These are phyloP conservation scores for Pyrrhoderma noxium DNA, from an alignment of 1,284 basidiomycete species.

Conservation along the genomic window DNA sequence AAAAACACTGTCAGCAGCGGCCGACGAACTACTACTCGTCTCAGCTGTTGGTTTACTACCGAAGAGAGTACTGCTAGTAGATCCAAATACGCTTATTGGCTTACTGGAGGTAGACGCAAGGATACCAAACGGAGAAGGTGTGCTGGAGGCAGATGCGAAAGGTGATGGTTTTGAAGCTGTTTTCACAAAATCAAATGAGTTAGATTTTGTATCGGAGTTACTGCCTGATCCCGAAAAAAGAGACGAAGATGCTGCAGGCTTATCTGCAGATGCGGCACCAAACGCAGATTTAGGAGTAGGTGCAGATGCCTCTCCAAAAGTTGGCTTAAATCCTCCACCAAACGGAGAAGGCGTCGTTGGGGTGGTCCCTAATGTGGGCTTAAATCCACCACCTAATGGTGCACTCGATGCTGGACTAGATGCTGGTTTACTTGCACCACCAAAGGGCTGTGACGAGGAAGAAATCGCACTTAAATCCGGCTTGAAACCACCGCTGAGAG, in stretches of 20 bases:
- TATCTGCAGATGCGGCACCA: slow-evolving; percentile 12
- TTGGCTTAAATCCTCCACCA: too few relatives aligned
- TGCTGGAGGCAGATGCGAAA: slow-evolving; percentile 10
- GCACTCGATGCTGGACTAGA: not conserved
- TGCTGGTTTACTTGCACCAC: too few relatives aligned
- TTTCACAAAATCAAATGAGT: not conserved
- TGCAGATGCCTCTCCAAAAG: not conserved
- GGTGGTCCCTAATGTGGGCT: not conserved
- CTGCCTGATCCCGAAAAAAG: slow-evolving; percentile 6
- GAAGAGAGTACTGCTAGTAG: too few relatives aligned
- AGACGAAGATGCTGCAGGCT: slow-evolving; percentile 2
- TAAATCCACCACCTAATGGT: slow-evolving; percentile 1
- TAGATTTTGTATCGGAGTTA: slow-evolving; percentile 5
- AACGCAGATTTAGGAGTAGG: slow-evolving; percentile 22
- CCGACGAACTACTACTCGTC: too few relatives aligned
- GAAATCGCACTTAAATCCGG: slow-evolving; percentile 16
- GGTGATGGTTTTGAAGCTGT: slow-evolving; percentile 9
- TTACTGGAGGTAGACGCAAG: slow-evolving; percentile 16
- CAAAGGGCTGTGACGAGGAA: slow-evolving; percentile 5
- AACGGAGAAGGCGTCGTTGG: not conserved
- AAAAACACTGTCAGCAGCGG: slow-evolving; percentile 7
- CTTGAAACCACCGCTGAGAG: slow-evolving; percentile 11
- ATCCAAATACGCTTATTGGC: slow-evolving; percentile 3
- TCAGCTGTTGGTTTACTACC: too few relatives aligned
- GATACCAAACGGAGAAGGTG: slow-evolving; percentile 20